These are phyloP conservation scores for Hyphodiscus sp. DNA, from an alignment of 2,329 filamentous ascomycete species.

Conservation along the genomic window DNA sequence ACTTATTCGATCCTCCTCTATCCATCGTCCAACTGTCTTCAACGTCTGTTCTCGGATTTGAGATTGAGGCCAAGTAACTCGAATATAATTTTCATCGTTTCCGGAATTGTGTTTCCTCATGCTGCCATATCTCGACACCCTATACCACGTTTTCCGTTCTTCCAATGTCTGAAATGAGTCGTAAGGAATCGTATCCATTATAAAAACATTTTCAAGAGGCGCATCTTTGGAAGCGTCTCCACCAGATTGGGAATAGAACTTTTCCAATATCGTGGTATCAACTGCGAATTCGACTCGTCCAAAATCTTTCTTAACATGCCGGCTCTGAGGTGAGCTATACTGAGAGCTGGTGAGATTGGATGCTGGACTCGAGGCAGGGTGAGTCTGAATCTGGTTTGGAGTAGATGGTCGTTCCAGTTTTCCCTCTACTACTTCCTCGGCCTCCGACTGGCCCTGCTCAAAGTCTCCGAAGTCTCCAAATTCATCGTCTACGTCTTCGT, in stretches of 20 bases:
- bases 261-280: conserved; percentile 21
- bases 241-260: conserved; percentile 23
- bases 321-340: not conserved
- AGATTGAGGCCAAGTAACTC: conserved; percentile 52
- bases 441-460: conserved; percentile 27
- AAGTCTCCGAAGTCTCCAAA: conserved; percentile 36
- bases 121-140: conserved; percentile 54
- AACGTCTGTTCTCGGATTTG: conserved; percentile 46
- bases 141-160: conserved; percentile 60
- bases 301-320: conserved; percentile 1
- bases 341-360: not conserved
- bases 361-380: not conserved
- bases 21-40: conserved; percentile 57
- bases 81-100: conserved; percentile 53
- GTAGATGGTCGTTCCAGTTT: not conserved
- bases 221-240: conserved; percentile 9
- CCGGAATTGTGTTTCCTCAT: conserved; percentile 49
- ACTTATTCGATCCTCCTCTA: conserved; percentile 56
- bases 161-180: conserved; percentile 49
- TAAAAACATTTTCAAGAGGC: conserved; percentile 21
- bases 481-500: conserved; percentile 20
- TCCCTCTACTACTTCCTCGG: conserved; percentile 11
- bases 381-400: not conserved
- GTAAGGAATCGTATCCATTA: conserved; percentile 23
- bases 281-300: conserved; percentile 21